These are phyloP conservation scores for Catunica adiposa DNA, from an alignment of 2,329 filamentous ascomycete species.

Conservation along the genomic window DNA sequence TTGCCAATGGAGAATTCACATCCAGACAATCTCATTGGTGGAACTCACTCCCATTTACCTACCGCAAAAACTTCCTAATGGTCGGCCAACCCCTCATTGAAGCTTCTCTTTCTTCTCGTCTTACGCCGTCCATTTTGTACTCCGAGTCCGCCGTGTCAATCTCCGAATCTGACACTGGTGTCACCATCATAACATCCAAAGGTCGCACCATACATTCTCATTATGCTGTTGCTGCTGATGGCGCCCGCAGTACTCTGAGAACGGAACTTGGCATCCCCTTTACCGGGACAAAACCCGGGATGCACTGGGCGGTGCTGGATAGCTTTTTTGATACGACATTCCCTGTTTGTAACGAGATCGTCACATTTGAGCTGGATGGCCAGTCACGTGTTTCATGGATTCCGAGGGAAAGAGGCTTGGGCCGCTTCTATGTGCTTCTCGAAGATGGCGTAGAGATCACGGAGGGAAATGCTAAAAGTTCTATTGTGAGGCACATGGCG, in stretches of 20 bases:
- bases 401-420: conserved; percentile 28
- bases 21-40: conserved; percentile 33
- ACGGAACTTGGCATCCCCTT: conserved; percentile 25
- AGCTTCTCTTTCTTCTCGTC: conserved; percentile 21
- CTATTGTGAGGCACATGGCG: conserved; percentile 27
- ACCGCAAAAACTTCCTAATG: conserved; percentile 34
- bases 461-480: conserved; percentile 20
- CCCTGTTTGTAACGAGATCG: conserved; percentile 29
- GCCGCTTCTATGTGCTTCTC: conserved; percentile 25
- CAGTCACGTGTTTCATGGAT: conserved; percentile 33
- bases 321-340: conserved; percentile 34
- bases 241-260: conserved; percentile 32
- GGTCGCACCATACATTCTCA: conserved; percentile 22
- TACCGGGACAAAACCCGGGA: conserved; percentile 31
- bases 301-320: conserved; percentile 33
- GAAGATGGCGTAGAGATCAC: conserved; percentile 27
- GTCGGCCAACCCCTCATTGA: conserved; percentile 32
- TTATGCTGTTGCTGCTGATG: conserved; percentile 37
- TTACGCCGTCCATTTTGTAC: conserved; percentile 23
- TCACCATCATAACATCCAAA: conserved; percentile 18
- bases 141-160: conserved; percentile 23
- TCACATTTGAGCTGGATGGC: conserved; percentile 29
- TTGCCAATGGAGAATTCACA: conserved; percentile 29
- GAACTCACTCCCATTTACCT: conserved; percentile 27
- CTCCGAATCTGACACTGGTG: conserved; percentile 18